phyloP scores from a whole-genome alignment of 352 stramenopile genomes.

The Phytophthora pluvialis region DNA sequence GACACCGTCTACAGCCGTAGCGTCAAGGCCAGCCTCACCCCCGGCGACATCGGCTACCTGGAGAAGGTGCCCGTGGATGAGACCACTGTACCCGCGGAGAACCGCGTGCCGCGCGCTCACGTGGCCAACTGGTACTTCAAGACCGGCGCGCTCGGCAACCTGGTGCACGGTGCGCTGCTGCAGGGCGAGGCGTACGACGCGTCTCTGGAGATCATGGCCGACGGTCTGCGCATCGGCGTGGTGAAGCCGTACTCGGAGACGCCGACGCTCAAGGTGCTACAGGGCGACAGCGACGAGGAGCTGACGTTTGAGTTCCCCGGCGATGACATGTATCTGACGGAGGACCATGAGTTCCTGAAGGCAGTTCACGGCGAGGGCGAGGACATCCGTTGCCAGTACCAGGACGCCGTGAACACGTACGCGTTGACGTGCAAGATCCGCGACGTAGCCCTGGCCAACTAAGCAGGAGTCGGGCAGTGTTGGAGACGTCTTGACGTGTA shows the following conservation, averaged over 20 bases:
- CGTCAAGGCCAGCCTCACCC: conserved; percentile 49
- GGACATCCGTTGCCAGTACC: conserved; percentile 40
- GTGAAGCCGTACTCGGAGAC: conserved; percentile 49
- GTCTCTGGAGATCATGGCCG: conserved; percentile 45
- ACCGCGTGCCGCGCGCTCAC: conserved; percentile 43
- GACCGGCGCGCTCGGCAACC: conserved; percentile 38
- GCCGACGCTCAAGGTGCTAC: conserved; percentile 40
- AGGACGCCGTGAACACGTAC: conserved; percentile 46
- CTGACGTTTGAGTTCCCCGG: conserved; percentile 40
- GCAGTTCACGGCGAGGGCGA: conserved; percentile 32
- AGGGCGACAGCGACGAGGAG: conserved; percentile 38
- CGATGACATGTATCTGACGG: conserved; percentile 49
- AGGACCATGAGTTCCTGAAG: conserved; percentile 44
- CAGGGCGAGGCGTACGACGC: conserved; percentile 42
- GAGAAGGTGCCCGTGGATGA: conserved; percentile 46
- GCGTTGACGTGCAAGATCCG: conserved; percentile 52
- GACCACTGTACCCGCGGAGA: conserved; percentile 23
- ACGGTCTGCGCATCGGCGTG: conserved; percentile 42
- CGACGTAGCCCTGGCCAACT: conserved; percentile 40
- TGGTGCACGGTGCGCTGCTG: conserved; percentile 45
- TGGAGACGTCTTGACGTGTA: neutral
- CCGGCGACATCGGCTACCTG: conserved; percentile 36
- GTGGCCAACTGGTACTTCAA: conserved; percentile 48
- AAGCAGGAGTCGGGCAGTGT: neutral
- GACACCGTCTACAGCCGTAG: conserved; percentile 47